phyloP scores from a whole-genome alignment of 768 basidiomycete genomes.

The Tylopilus sp. region DNA sequence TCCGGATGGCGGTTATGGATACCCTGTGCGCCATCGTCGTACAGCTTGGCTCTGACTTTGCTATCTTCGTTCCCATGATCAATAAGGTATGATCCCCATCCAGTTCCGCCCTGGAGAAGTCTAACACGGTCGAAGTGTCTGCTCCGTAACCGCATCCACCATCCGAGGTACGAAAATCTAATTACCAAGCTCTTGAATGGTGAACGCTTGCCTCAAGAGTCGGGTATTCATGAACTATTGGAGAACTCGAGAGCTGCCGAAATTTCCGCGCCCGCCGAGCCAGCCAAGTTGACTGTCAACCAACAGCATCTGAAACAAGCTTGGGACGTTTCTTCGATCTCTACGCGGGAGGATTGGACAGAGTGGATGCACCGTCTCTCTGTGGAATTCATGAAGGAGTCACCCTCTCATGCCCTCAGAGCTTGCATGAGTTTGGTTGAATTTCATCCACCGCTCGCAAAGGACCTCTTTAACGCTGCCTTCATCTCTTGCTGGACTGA shows the following conservation, averaged over 20 bases:
- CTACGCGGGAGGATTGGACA: conserved; percentile 84
- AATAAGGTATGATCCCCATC: conserved; percentile 69
- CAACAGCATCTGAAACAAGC: conserved; percentile 96
- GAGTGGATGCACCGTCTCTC: conserved; percentile 94
- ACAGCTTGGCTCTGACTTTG: conserved; percentile 94
- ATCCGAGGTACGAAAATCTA: conserved; percentile 83
- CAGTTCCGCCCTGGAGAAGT: background rate
- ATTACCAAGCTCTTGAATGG: conserved; percentile 88
- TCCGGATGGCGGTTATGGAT: conserved; percentile 86
- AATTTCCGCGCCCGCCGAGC: conserved; percentile 80
- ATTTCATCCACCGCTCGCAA: conserved; percentile 84
- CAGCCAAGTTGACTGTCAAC: conserved; percentile 88
- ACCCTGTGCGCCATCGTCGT: conserved; percentile 88
- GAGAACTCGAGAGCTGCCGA: conserved; percentile 65
- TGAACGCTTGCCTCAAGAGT: conserved; percentile 86
- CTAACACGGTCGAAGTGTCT: conserved; percentile 51
- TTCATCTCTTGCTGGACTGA: conserved; percentile 98
- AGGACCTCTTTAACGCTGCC: conserved; percentile 96
- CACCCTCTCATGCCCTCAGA: conserved; percentile 95
- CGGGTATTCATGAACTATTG: conserved; percentile 66
- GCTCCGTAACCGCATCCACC: conserved; percentile 69
- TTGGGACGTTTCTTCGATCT: conserved; percentile 82
- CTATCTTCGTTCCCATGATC: conserved; percentile 96
- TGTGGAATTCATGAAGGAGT: conserved; percentile 97
- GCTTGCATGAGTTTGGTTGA: conserved; percentile 95